These are phyloP conservation scores for Neoarthrinium moseri DNA, from an alignment of 2,329 filamentous ascomycete genomes.

Conservation along the genomic window DNA sequence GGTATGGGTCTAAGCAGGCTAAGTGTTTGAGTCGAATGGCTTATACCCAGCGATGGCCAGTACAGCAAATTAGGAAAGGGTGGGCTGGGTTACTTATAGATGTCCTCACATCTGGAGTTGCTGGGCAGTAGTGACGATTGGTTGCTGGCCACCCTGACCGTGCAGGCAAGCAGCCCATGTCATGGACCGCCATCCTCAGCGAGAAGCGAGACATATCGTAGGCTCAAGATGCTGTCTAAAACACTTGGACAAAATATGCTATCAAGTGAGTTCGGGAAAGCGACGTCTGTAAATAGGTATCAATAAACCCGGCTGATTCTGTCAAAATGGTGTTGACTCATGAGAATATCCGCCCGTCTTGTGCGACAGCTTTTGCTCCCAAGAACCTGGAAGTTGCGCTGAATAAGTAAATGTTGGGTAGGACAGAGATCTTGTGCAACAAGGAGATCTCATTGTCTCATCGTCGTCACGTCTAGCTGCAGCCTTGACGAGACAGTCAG, in stretches of 20 bases:
- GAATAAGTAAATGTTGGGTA: background rate
- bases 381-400: conserved; percentile 1
- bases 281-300: conserved; percentile 8
- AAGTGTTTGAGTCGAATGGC: no score
- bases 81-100: conserved; percentile 4
- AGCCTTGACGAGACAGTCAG: background rate
- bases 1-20: no score
- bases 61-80: background rate
- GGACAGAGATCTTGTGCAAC: conserved; percentile 5
- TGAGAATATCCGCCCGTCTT: background rate
- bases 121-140: no score
- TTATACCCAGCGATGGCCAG: no score
- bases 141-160: background rate
- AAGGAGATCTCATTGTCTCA: background rate
- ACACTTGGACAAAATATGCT: conserved; percentile 5
- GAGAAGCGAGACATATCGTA: conserved; percentile 8
- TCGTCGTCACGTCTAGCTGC: background rate
- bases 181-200: background rate
- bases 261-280: conserved; percentile 1
- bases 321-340: conserved; percentile 4
- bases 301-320: background rate
- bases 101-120: background rate
- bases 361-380: conserved; percentile 7
- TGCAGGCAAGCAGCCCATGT: background rate
- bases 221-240: conserved; percentile 6